phyloP scores from a whole-genome alignment of 148 eudicot species.

The Diospyros kaki region DNA sequence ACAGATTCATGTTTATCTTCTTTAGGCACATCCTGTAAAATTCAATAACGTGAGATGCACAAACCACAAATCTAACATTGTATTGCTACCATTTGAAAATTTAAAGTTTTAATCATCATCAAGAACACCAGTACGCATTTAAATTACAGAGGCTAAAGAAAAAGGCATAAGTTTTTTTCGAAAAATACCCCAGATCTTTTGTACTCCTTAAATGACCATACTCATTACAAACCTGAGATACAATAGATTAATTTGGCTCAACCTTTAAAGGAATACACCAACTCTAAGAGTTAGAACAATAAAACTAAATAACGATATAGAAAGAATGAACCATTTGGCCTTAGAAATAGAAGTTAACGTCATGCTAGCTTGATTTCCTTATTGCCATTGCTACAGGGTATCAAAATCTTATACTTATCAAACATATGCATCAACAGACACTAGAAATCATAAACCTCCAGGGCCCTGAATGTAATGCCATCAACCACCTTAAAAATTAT shows the following conservation, averaged over 20 bases:
- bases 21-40: conserved; percentile 33
- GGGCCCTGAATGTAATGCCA: no score
- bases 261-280: background rate
- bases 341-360: no score
- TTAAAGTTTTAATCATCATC: background rate
- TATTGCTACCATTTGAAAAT: background rate
- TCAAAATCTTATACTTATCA: no score
- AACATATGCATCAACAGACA: no score
- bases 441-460: no score
- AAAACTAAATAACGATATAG: background rate
- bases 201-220: no score
- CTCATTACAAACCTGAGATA: background rate
- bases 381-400: no score
- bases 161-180: no score
- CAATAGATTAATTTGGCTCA: background rate
- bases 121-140: background rate
- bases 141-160: background rate
- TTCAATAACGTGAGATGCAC: background rate
- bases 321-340: no score
- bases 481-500: no score
- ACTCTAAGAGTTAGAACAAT: background rate
- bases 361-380: no score
- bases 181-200: no score
- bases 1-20: conserved; percentile 27
- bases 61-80: background rate